Evolutionary conservation across 345 rosid genomes (phyloP), one percentile per base, ranked within the genome.

Genomic region (Murraya paniculata): DNA sequence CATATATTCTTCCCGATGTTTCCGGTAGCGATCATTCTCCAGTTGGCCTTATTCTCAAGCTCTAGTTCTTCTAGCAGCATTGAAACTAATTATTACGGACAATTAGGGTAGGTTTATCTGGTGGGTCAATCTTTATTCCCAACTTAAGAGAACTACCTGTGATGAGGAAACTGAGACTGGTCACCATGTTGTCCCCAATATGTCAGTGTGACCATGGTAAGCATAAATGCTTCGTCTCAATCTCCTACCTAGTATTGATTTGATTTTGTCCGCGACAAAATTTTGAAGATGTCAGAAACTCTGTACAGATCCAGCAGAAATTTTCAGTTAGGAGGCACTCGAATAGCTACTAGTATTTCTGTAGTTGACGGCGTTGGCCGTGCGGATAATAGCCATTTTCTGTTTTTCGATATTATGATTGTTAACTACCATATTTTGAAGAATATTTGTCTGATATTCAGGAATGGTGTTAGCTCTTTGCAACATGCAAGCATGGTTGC

Each of bases 21-120:
- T 50, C 58, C 4, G 99, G 97, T 56, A 94, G 99, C 81, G 99
- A 94, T 87, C 98, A 96, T 82, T 81, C 97, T 74, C 97, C 99
- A 18, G 83, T 96, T 75, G 94, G 98, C 84, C 93, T 94, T 58
- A 57, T 87, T 68, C 91, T 94, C 45, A 88, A 89, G 85, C 83
- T 87, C 57, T 92, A 91, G 89, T 71, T 84, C 70, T 61, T 75
- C 53, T 41, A 48, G 30, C 24, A 16, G 68, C 55, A 6, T 13
- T n/a, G 18, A 28, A 75, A 38, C 30, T 30, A 62, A 30, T 62
- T 25, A 14, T 79, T 78, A 22, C 64, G 58, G 71, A 73, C 27
- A 64, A 5, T 56, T 24, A 60, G 71, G 68, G 75, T 50, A 74
- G 38, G 65, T 64, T 25, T 18, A 76, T 56, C 62, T 31, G 68